These are phyloP conservation scores for Claviceps digitariae DNA, from an alignment of 2,329 filamentous ascomycete species.

Conservation along the genomic window DNA sequence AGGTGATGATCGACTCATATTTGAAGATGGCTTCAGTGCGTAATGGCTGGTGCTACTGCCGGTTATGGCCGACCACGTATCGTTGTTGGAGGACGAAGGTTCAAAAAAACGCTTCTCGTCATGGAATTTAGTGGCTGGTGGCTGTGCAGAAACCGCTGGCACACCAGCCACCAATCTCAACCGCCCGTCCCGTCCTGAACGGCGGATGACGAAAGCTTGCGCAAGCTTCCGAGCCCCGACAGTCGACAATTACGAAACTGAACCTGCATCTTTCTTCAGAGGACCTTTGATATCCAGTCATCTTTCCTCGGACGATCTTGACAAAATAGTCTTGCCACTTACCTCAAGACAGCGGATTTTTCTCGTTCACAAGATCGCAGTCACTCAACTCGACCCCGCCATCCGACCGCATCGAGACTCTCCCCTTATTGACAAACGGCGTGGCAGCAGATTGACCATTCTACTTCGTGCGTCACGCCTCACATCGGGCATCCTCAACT, in stretches of 20 bases:
- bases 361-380: background rate
- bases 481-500: background rate
- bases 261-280: background rate
- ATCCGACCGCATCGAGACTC: background rate
- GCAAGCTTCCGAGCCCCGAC: constrained; percentile 4
- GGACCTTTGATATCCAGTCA: background rate
- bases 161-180: background rate
- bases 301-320: too few species aligned
- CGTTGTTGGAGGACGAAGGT: background rate
- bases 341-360: background rate
- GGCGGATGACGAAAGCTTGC: constrained; percentile 10
- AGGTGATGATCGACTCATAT: constrained; percentile 12
- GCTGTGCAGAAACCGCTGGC: background rate
- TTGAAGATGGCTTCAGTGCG: background rate
- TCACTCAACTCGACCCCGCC: background rate
- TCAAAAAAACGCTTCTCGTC: too few species aligned
- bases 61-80: background rate
- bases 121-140: too few species aligned
- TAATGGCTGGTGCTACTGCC: background rate
- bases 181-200: background rate
- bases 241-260: too few species aligned
- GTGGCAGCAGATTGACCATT: background rate
- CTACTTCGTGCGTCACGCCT: background rate
- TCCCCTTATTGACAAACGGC: background rate
- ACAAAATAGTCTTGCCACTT: background rate